A percentile compares a stretch with the other conserved stretches of the same genome.
Evolutionary conservation across 108 stramenopile genomes (phyloP).

Genomic region (Licmophora abbreviata): DNA sequence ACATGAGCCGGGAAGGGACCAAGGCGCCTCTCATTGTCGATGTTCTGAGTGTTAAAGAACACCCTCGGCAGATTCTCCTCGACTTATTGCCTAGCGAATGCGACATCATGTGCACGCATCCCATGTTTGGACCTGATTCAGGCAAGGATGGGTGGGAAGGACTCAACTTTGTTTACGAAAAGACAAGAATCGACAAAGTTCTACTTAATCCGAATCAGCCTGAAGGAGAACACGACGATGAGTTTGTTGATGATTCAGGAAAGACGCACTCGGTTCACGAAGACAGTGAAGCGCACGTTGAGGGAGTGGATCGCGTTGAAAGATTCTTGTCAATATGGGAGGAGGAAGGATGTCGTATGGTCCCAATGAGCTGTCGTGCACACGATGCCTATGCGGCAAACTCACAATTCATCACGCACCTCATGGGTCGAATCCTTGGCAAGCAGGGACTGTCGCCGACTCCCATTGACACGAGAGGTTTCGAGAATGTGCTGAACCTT

Average conservation of each 20-base stretch:
- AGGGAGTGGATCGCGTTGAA: conserved; percentile 80
- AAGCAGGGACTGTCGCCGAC: conserved; percentile 69
- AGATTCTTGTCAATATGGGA: conserved; percentile 96
- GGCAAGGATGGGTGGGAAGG: conserved; percentile 88
- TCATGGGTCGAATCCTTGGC: conserved; percentile 95
- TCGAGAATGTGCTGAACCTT: conserved; percentile 86
- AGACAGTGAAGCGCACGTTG: conserved; percentile 53
- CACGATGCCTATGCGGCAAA: conserved; percentile 97
- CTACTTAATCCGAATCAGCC: conserved; percentile 28
- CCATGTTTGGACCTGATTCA: conserved; percentile 99
- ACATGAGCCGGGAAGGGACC: background rate
- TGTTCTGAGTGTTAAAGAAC: conserved; percentile 96
- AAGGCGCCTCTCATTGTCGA: conserved; percentile 85
- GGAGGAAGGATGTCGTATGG: conserved; percentile 97
- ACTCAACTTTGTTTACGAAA: conserved; percentile 94
- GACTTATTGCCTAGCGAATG: conserved; percentile 73
- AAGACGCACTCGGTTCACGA: conserved; percentile 46
- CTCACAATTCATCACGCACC: conserved; percentile 97
- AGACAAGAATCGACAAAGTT: conserved; percentile 67
- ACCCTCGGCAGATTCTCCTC: conserved; percentile 81
- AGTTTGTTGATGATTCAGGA: conserved; percentile 15
- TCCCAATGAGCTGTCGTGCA: conserved; percentile 90
- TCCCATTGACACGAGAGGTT: conserved; percentile 96
- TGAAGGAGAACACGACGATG: conserved; percentile 4
- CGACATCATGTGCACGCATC: conserved; percentile 96